Base-by-base conservation (phyloP, 768 basidiomycete genomes). In the Kockovaella imperatae region DNA sequence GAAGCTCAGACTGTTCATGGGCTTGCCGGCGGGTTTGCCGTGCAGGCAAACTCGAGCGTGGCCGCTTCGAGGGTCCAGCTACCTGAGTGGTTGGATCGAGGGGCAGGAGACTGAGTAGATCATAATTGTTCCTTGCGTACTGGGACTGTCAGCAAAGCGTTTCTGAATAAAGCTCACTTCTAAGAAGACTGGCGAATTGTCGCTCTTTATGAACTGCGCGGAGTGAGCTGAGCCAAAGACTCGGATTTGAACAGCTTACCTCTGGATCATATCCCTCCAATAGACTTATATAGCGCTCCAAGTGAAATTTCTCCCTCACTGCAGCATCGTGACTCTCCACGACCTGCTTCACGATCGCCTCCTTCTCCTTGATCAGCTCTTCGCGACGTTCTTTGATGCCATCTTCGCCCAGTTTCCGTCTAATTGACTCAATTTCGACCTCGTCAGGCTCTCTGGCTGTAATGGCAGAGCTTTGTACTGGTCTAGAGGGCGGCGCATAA, bases 271-370 rank as follows among this genome's bases (percentile, higher is more conserved):
- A 96, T 17, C 75, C 76, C 29, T 55, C 54, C 8, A 89, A 72
- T 74, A 93, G 76, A 21, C 78, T 81, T 2, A 80, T 78, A 64
- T 84, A 91, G 49, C 83, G 76, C 55, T 90, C 83, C 71, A 93
- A 76, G 64, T 96, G 90, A 70, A 91, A 96, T 50, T 80, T 75
- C 70, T 96, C 87, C 51, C 90, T 80, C 40, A 93, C 77, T 20
- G 56, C 58, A 20, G 54, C 52, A 52, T 68, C 66, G 56, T 68
- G 66, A 24, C 41, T 47, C 25, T 68, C 66, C 25, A 61, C 35
- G 23, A 86, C 76, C 4, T 67, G 64, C 56, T 80, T 78, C 58
- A 88, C 66, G 53, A 83, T 74, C 13, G 61, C 62, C 68, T 83
- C 81, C 67, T 78, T 81, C 56, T 79, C 74, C 42, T 71, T 70